These are phyloP conservation scores for Leptographium procerum DNA, from an alignment of 2,329 filamentous ascomycete genomes.

Conservation along the genomic window DNA sequence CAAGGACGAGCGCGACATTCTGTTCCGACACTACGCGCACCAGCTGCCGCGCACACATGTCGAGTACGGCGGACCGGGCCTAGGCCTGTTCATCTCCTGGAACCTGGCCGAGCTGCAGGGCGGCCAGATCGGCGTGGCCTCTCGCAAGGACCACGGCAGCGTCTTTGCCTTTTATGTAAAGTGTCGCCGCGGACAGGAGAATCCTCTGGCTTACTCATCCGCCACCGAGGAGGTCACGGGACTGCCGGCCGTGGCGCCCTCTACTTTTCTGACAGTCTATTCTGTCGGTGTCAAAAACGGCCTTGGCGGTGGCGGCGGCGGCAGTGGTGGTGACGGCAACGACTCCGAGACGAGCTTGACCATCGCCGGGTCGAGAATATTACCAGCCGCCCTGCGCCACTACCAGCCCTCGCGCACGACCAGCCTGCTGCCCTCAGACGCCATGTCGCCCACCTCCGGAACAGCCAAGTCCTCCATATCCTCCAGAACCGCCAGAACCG, in stretches of 20 bases:
- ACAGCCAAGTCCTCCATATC: no score
- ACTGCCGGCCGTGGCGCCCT: slow-evolving; percentile 11
- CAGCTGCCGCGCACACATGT: slow-evolving; percentile 65
- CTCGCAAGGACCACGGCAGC: slow-evolving; percentile 55
- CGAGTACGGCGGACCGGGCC: slow-evolving; percentile 65
- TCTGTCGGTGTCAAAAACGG: not conserved
- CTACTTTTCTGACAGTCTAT: not conserved
- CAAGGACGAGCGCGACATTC: slow-evolving; percentile 55
- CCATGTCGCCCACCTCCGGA: not conserved
- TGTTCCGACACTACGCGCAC: slow-evolving; percentile 73
- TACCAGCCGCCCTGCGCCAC: not conserved
- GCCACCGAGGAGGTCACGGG: slow-evolving; percentile 19
- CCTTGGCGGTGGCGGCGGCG: not conserved
- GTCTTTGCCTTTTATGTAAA: slow-evolving; percentile 71
- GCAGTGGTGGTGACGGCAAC: no score
- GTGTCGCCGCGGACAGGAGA: slow-evolving; percentile 35
- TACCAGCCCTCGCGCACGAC: not conserved
- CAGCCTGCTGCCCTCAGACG: not conserved
- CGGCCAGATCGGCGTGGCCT: slow-evolving; percentile 64
- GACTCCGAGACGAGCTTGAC: not conserved
- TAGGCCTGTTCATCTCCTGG: slow-evolving; percentile 68
- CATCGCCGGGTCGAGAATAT: not conserved
- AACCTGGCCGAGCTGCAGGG: slow-evolving; percentile 68
- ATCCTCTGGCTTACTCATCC: not conserved
- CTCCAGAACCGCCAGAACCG: no score